Conservation (phyloP, 192 early-diverging fungal genomes). For the Backusella mclennaniae region DNA sequence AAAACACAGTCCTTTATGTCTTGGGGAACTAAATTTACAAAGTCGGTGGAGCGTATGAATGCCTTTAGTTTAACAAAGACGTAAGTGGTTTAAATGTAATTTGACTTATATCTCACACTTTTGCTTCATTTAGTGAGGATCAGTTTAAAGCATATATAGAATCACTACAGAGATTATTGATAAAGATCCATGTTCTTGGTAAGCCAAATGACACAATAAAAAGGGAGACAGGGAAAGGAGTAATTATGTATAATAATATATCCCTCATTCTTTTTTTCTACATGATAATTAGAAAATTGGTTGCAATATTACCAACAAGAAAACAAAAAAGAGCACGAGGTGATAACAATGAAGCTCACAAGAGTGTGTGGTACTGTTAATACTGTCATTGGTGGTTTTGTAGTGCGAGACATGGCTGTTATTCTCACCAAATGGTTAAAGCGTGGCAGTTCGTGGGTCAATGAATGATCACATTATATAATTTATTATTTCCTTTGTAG, state of each 20-base stretch:
- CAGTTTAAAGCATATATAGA: slow-evolving; percentile 25
- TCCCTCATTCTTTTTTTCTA: too few relatives aligned
- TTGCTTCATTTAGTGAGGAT: slow-evolving; percentile 10
- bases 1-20: slow-evolving; percentile 6
- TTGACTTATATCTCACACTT: too few relatives aligned
- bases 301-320: slow-evolving; percentile 9
- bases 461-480: slow-evolving; percentile 12
- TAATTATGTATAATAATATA: background rate
- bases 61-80: slow-evolving; percentile 1
- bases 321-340: background rate
- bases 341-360: slow-evolving; percentile 8
- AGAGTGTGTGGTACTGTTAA: slow-evolving; percentile 13
- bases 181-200: slow-evolving; percentile 27
- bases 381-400: slow-evolving; percentile 25
- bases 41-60: slow-evolving; percentile 8
- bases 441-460: slow-evolving; percentile 25
- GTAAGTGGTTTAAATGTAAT: background rate
- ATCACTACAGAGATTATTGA: slow-evolving; percentile 16
- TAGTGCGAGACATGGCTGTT: slow-evolving; percentile 22
- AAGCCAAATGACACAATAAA: background rate
- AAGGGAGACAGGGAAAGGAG: too few relatives aligned
- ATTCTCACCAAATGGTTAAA: slow-evolving; percentile 29
- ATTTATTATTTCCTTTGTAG: background rate
- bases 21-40: slow-evolving; percentile 4
- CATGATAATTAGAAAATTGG: slow-evolving; percentile 19